phyloP scores from a whole-genome alignment of 169 alveolate species.

The Plasmodium gallinaceum region DNA sequence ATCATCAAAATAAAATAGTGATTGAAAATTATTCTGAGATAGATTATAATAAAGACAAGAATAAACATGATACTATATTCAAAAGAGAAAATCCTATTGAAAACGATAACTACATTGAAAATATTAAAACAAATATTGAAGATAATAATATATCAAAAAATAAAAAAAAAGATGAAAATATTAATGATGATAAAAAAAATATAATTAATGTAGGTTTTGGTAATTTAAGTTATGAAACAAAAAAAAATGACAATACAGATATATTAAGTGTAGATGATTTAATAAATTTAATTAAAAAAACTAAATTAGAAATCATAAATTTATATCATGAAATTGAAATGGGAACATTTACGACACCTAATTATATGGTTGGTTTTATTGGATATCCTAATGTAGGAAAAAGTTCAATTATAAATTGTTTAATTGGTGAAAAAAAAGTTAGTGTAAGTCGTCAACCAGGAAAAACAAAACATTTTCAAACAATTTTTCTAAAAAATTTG shows the following conservation, averaged over 20 bases:
- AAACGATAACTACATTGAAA: background rate
- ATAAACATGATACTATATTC: background rate
- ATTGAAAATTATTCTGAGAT: background rate
- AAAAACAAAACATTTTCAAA: slow-evolving; percentile 97
- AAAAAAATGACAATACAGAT: slow-evolving; percentile 63
- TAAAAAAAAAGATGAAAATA: background rate
- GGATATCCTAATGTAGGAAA: slow-evolving; percentile 99
- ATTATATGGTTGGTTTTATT: slow-evolving; percentile 95
- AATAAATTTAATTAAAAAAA: slow-evolving; percentile 71
- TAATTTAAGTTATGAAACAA: slow-evolving; percentile 51
- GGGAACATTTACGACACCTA: slow-evolving; percentile 55
- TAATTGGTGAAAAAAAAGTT: slow-evolving; percentile 93
- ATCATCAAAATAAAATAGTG: slow-evolving; percentile 44
- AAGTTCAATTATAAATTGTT: slow-evolving; percentile 97
- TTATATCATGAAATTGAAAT: slow-evolving; percentile 53
- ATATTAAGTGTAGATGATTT: slow-evolving; percentile 80
- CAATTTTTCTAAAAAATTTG: slow-evolving; percentile 86
- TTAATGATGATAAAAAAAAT: slow-evolving; percentile 8
- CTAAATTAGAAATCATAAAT: slow-evolving; percentile 54
- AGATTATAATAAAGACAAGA: background rate
- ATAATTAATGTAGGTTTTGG: slow-evolving; percentile 63
- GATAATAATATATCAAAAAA: background rate
- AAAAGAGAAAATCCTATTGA: background rate
- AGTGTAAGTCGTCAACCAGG: slow-evolving; percentile 98
- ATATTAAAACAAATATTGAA: background rate